phyloP scores from a whole-genome alignment of 2,329 filamentous ascomycete genomes.

The Diplodia corticola region DNA sequence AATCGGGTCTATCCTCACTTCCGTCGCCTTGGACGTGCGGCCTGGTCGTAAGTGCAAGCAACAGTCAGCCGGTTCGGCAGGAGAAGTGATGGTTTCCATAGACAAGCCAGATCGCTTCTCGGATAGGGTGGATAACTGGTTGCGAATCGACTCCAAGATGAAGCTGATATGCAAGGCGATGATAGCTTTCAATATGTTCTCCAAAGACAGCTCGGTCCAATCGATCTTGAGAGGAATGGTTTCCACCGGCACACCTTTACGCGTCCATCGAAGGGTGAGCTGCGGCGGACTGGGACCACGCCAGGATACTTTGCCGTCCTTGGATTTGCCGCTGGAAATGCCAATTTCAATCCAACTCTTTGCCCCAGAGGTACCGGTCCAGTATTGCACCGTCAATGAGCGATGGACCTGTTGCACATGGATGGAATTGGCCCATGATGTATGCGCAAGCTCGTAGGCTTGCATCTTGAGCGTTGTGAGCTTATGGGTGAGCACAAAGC shows the following conservation, averaged over 20 bases:
- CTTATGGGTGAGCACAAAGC: slow-evolving; percentile 86
- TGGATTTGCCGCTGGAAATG: slow-evolving; percentile 63
- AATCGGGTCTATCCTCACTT: slow-evolving; percentile 70
- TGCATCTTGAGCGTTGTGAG: slow-evolving; percentile 80
- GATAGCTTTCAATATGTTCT: slow-evolving; percentile 70
- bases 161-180: slow-evolving; percentile 74
- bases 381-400: slow-evolving; percentile 86
- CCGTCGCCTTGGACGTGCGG: slow-evolving; percentile 55
- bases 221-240: slow-evolving; percentile 69
- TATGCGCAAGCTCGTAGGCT: slow-evolving; percentile 66
- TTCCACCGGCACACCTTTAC: slow-evolving; percentile 73
- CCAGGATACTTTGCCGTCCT: slow-evolving; percentile 39
- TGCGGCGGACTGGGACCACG: slow-evolving; percentile 35
- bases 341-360: slow-evolving; percentile 94
- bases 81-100: slow-evolving; percentile 59
- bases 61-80: slow-evolving; percentile 65
- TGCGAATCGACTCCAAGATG: slow-evolving; percentile 67
- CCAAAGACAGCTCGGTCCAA: slow-evolving; percentile 67
- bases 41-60: slow-evolving; percentile 70
- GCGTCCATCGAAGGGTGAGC: slow-evolving; percentile 76
- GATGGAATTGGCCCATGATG: slow-evolving; percentile 76
- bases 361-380: slow-evolving; percentile 67
- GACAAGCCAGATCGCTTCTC: slow-evolving; percentile 60
- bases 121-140: slow-evolving; percentile 59
- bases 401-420: slow-evolving; percentile 78